A percentile compares a stretch with the other conserved stretches of the same genome.
These are phyloP conservation scores for Alternaria longipes DNA, from an alignment of 2,329 filamentous ascomycete genomes.

Conservation along the genomic window DNA sequence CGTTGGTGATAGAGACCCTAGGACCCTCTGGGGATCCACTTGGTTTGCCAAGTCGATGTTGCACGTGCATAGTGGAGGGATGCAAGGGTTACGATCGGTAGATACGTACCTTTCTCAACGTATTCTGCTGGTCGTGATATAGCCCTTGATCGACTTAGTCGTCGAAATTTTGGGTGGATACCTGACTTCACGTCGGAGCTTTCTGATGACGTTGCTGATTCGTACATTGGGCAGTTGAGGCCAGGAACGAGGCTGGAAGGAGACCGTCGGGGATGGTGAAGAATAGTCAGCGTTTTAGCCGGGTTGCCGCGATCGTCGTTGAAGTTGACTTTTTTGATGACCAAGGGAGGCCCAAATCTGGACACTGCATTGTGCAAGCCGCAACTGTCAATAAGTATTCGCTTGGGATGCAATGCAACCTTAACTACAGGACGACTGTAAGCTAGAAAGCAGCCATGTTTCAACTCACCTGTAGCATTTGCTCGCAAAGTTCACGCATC, in stretches of 20 bases:
- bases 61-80: conserved; percentile 3
- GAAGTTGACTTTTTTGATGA: neutral
- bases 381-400: neutral
- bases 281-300: neutral
- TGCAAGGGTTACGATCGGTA: neutral
- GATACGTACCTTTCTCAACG: neutral
- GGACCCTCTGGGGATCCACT: neutral
- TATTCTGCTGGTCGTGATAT: neutral
- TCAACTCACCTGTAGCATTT: neutral
- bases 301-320: neutral
- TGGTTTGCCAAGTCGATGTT: neutral
- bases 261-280: neutral
- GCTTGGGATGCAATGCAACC: neutral
- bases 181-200: neutral
- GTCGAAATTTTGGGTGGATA: neutral
- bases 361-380: neutral
- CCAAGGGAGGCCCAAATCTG: neutral
- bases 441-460: neutral
- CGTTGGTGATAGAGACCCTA: neutral
- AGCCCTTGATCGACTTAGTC: conserved; percentile 1
- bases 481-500: neutral
- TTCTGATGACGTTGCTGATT: conserved; percentile 5
- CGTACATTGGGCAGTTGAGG: neutral
- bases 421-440: neutral
- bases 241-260: neutral